Evolutionary conservation across 2,329 filamentous ascomycete genomes (phyloP), one percentile per base, ranked within the genome.

Genomic region (Rhynchosporium graminicola): DNA sequence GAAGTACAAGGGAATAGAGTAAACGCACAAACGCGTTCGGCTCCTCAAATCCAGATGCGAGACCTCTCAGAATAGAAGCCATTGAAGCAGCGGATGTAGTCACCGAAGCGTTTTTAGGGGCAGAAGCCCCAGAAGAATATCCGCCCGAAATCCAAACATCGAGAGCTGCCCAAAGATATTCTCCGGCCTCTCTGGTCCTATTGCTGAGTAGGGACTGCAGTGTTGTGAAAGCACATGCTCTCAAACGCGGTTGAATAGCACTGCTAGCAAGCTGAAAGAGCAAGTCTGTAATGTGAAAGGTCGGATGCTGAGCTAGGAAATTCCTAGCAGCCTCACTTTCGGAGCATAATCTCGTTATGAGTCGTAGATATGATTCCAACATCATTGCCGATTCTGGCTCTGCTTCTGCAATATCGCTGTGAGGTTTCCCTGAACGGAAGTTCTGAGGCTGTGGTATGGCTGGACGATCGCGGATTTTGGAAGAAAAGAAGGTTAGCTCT

Each of bases 301-400:
- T 76, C 40, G 69, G 83, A 62, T 85, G 79, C 47, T 86, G 82
- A 28, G 96, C 78, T 63, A 98, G 81, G 80, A 89, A 97, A 40
- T 83, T 78, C 56, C 94, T 84, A 1, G 92, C 89, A 26, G 81
- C 79, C 63, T 83, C 80, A 71, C 91, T 97, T 72, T 94, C 87
- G 28, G 83, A 82, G 65, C 89, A 88, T 9, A 99, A 80, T 74
- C 96, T 92, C 3, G 91, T 86, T 70, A 97, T 90, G 4, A 99
- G 82, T 36, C 94, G 87, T 58, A 99, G 81, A 74, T 98, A 98
- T 69, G 92, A 94, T 73, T 97, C 92, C 33, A 99, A 82, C 91
- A 99, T 97, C 77, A 97, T 90, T n/a, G 89, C 88, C 46, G 91
- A 96, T 75, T 99, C 96, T 3, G 92, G 91, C 73, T 97, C 94